These are phyloP conservation scores for Penicillium riverlandense DNA, from an alignment of 495 filamentous ascomycete genomes.

Conservation along the genomic window DNA sequence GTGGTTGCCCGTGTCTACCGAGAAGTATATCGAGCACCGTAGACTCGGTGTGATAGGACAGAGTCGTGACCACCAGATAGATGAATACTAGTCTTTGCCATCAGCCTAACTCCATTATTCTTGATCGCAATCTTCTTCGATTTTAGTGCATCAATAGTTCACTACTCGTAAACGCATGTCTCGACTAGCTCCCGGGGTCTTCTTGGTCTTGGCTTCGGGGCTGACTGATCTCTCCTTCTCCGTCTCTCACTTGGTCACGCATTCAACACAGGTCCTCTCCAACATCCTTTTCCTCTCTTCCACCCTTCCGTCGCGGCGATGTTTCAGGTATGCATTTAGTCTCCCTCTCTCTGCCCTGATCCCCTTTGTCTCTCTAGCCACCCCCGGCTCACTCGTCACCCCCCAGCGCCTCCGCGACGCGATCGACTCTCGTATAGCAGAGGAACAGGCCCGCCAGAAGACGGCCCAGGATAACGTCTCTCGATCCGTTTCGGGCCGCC, in stretches of 20 bases:
- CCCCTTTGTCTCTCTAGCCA: not conserved
- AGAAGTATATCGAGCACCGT: too few species aligned
- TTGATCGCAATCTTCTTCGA: too few species aligned
- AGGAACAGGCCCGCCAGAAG: constrained; percentile 77
- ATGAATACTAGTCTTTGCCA: too few species aligned
- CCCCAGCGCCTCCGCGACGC: constrained; percentile 74
- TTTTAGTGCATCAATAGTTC: too few species aligned
- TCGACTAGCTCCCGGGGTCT: too few species aligned
- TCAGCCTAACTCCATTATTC: too few species aligned
- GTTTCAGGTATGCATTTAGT: constrained; percentile 35
- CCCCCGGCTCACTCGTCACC: not conserved
- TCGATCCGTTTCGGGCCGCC: constrained; percentile 42
- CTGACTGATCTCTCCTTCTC: too few species aligned
- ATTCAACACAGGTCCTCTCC: too few species aligned
- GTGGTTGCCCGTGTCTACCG: not conserved
- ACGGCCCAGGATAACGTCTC: constrained; percentile 42
- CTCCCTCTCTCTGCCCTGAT: not conserved
- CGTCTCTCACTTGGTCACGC: constrained; percentile 9
- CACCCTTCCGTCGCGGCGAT: constrained; percentile 30
- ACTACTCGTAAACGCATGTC: too few species aligned
- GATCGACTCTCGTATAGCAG: constrained; percentile 77
- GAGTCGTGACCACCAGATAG: too few species aligned
- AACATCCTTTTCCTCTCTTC: constrained; percentile 11
- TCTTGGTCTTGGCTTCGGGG: too few species aligned
- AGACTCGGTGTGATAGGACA: too few species aligned